Evolutionary conservation across 768 basidiomycete genomes (phyloP).

Genomic region (Solioccasus polychromus): DNA sequence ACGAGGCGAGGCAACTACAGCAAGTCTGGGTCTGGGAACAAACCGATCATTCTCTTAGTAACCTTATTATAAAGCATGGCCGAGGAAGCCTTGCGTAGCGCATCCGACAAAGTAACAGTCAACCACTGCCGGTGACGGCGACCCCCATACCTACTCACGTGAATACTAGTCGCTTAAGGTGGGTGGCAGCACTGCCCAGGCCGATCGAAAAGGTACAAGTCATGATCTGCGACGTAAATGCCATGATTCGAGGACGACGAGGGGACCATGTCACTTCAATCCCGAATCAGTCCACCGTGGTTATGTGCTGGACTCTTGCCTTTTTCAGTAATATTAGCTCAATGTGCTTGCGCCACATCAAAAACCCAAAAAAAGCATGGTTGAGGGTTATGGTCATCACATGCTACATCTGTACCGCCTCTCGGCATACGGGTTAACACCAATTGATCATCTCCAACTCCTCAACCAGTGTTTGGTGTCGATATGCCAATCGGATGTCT

Average conservation of each 20-base stretch:
- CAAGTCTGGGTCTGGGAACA: not conserved
- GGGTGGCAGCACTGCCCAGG: no score
- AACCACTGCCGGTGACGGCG: not conserved
- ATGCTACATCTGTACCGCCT: not conserved
- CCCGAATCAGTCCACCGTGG: not conserved
- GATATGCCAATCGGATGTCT: constrained; percentile 82
- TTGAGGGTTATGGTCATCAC: not conserved
- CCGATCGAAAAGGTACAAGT: no score
- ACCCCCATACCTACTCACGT: no score
- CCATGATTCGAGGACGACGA: no score
- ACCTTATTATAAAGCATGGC: no score
- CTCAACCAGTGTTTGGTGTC: constrained; percentile 85
- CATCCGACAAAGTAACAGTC: not conserved
- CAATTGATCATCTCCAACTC: constrained; percentile 71
- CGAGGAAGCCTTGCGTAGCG: constrained; percentile 4
- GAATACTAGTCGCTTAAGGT: not conserved
- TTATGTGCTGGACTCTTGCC: not conserved
- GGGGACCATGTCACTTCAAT: no score
- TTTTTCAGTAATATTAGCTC: not conserved
- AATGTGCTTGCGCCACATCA: not conserved
- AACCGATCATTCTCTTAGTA: no score
- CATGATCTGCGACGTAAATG: no score
- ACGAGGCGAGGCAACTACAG: not conserved
- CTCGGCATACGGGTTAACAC: constrained; percentile 2
- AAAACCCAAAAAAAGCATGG: not conserved